Evolutionary conservation across 1,284 basidiomycete genomes (phyloP).

Genomic region (Schizopora paradoxa): DNA sequence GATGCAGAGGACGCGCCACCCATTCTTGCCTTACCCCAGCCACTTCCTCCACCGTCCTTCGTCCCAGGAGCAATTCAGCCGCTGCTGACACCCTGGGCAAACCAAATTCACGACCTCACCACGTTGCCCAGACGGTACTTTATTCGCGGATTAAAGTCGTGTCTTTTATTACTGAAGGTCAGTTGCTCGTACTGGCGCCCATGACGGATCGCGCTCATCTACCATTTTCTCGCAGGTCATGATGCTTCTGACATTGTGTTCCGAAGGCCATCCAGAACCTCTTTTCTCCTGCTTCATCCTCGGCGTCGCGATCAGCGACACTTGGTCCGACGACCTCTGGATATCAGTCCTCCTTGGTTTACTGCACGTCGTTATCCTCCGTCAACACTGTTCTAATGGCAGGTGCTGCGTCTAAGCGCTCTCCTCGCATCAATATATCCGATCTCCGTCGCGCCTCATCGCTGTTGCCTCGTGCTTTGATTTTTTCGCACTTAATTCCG

Average conservation of each 20-base stretch:
- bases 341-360: conserved; percentile 6
- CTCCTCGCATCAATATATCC: neutral
- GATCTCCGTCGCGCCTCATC: too few relatives aligned
- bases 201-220: neutral
- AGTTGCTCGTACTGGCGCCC: neutral
- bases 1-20: too few relatives aligned
- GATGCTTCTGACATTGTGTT: conserved; percentile 7
- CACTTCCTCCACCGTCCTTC: too few relatives aligned
- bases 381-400: conserved; percentile 3
- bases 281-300: conserved; percentile 10
- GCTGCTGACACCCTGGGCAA: neutral
- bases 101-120: neutral
- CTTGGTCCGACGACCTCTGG: conserved; percentile 13
- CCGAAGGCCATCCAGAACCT: conserved; percentile 10
- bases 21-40: too few relatives aligned
- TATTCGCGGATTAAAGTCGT: conserved; percentile 9
- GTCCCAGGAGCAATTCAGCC: too few relatives aligned
- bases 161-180: conserved; percentile 9
- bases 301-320: conserved; percentile 11
- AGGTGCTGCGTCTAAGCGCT: conserved; percentile 3
- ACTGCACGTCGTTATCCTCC: conserved; percentile 12
- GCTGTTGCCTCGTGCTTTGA: too few relatives aligned
- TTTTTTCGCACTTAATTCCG: too few relatives aligned
- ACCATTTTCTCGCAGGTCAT: conserved; percentile 6
- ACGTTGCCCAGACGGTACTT: neutral